Conservation (phyloP, 768 basidiomycete species). For the Hemileccinum rubropunctum region DNA sequence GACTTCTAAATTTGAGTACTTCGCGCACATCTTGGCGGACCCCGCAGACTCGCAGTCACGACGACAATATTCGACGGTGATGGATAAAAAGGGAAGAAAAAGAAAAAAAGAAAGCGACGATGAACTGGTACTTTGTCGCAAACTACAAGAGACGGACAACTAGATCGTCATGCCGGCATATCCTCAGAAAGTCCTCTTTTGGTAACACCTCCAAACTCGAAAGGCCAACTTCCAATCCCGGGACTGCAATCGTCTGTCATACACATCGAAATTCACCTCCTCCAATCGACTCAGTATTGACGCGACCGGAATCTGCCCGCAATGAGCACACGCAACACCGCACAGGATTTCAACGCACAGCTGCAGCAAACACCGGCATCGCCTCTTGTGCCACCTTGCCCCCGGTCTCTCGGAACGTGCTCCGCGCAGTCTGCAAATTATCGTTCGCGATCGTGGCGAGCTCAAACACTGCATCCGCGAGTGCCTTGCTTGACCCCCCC, state of each 20-base stretch:
- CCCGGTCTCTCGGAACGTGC: conserved; percentile 57
- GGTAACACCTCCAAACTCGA: conserved; percentile 59
- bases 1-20: conserved; percentile 35
- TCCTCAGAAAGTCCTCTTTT: conserved; percentile 37
- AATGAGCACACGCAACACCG: conserved; percentile 1
- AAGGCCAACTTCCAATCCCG: conserved; percentile 79
- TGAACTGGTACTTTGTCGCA: background rate
- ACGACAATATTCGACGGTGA: background rate
- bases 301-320: conserved; percentile 59
- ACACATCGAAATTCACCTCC: conserved; percentile 67
- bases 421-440: conserved; percentile 70
- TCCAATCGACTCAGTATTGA: conserved; percentile 67
- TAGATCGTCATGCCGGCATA: conserved; percentile 32
- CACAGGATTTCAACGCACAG: conserved; percentile 45
- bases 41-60: conserved; percentile 30
- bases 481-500: conserved; percentile 50
- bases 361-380: conserved; percentile 70
- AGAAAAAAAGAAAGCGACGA: background rate
- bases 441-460: conserved; percentile 81
- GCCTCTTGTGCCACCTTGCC: conserved; percentile 54
- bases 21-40: conserved; percentile 26
- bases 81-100: background rate
- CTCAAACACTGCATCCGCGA: conserved; percentile 80
- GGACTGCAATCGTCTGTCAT: conserved; percentile 57
- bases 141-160: conserved; percentile 2